These are phyloP conservation scores for Coleophoma cylindrospora DNA, from an alignment of 2,329 filamentous ascomycete species.

Conservation along the genomic window DNA sequence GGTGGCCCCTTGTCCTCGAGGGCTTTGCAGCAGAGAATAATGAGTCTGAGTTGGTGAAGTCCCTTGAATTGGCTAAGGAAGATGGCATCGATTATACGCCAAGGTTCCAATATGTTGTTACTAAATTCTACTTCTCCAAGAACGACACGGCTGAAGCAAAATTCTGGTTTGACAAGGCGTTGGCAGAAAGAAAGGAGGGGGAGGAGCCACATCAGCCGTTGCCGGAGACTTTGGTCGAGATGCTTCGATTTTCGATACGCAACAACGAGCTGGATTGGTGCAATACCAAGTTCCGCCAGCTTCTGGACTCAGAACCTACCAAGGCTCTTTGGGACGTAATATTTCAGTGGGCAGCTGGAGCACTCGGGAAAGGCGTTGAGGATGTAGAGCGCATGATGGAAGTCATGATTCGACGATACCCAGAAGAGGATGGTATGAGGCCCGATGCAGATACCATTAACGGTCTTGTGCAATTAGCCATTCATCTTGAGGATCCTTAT, in stretches of 20 bases:
- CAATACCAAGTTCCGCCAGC: slow-evolving; percentile 47
- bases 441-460: slow-evolving; percentile 75
- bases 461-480: slow-evolving; percentile 65
- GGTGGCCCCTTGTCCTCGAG: slow-evolving; percentile 47
- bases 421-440: slow-evolving; percentile 37
- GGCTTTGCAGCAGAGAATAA: slow-evolving; percentile 59
- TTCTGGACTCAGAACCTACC: slow-evolving; percentile 33
- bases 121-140: slow-evolving; percentile 55
- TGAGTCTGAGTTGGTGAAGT: slow-evolving; percentile 51
- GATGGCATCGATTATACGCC: slow-evolving; percentile 39
- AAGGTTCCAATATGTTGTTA: slow-evolving; percentile 48
- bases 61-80: slow-evolving; percentile 46
- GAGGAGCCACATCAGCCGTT: slow-evolving; percentile 22
- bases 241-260: slow-evolving; percentile 57
- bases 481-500: slow-evolving; percentile 63
- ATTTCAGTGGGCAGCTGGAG: slow-evolving; percentile 70
- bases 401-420: slow-evolving; percentile 51
- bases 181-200: slow-evolving; percentile 3
- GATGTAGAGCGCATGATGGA: slow-evolving; percentile 70
- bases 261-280: slow-evolving; percentile 59
- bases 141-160: slow-evolving; percentile 57
- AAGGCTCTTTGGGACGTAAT: slow-evolving; percentile 66
- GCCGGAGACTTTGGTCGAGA: slow-evolving; percentile 41
- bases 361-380: slow-evolving; percentile 63
- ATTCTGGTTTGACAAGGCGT: slow-evolving; percentile 55